These are phyloP conservation scores for Talaromyces amestolkiae DNA, from an alignment of 2,329 filamentous ascomycete genomes.

Conservation along the genomic window DNA sequence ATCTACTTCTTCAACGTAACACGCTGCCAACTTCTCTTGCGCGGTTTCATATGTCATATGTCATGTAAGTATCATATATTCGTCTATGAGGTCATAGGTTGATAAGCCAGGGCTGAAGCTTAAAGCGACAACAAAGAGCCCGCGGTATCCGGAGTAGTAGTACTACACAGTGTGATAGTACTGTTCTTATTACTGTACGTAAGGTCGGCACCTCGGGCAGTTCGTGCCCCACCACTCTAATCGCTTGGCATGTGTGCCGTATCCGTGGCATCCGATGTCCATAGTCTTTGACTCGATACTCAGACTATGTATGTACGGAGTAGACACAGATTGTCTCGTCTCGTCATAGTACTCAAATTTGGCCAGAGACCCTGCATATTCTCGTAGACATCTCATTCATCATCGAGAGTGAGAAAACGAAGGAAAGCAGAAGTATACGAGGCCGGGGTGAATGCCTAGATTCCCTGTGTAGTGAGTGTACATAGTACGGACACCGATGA, in stretches of 20 bases:
- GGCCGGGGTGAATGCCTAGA: background rate
- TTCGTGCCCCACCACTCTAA: background rate
- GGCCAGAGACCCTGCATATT: background rate
- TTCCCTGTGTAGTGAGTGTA: background rate
- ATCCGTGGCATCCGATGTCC: background rate
- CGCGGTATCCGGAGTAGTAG: background rate
- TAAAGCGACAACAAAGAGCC: background rate
- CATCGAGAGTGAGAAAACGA: background rate
- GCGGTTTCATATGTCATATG: background rate
- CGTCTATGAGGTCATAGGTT: constrained; percentile 3
- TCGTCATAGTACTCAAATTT: background rate
- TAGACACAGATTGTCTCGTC: no score
- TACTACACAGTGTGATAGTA: background rate
- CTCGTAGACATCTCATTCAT: background rate
- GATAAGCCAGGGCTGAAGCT: constrained; percentile 1
- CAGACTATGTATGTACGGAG: no score
- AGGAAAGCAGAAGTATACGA: background rate
- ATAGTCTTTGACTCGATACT: background rate
- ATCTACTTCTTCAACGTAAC: no score
- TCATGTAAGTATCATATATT: no score
- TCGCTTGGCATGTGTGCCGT: background rate
- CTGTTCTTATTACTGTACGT: background rate
- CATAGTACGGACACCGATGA: background rate
- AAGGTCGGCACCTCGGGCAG: background rate
- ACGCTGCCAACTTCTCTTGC: background rate